Evolutionary conservation across 2,329 filamentous ascomycete species (phyloP).

Genomic region (Aspergillus sclerotialis): DNA sequence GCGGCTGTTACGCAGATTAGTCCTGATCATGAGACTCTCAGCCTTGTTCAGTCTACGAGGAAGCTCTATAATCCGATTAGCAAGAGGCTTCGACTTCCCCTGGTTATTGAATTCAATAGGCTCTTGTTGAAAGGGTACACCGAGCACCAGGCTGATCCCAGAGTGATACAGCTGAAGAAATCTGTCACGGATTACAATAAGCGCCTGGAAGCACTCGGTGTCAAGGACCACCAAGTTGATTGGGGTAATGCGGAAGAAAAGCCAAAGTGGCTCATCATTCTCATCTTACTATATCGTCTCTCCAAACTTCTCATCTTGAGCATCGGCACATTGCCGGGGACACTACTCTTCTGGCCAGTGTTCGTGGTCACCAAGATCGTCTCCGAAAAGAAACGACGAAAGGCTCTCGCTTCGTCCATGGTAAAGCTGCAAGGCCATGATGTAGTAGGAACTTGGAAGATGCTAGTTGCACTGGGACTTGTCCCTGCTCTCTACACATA

Average conservation of each 20-base stretch:
- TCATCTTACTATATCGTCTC: constrained; percentile 68
- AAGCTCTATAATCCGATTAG: constrained; percentile 87
- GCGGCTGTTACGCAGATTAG: constrained; percentile 81
- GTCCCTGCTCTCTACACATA: constrained; percentile 72
- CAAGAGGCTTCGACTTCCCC: constrained; percentile 84
- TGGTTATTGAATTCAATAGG: constrained; percentile 85
- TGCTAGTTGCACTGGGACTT: constrained; percentile 74
- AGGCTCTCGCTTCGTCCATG: constrained; percentile 71
- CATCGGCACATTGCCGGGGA: constrained; percentile 71
- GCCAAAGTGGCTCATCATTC: constrained; percentile 53
- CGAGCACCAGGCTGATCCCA: constrained; percentile 77
- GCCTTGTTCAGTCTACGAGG: constrained; percentile 83
- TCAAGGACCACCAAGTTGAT: constrained; percentile 86
- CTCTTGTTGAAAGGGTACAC: constrained; percentile 82
- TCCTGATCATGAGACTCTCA: constrained; percentile 87
- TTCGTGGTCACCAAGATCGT: constrained; percentile 77
- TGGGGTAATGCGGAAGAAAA: constrained; percentile 55
- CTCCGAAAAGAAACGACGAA: constrained; percentile 68
- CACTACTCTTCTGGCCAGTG: constrained; percentile 78
- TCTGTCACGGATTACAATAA: constrained; percentile 77
- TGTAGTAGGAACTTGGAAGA: constrained; percentile 85
- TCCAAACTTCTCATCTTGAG: constrained; percentile 67
- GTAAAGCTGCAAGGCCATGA: constrained; percentile 80
- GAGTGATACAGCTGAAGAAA: constrained; percentile 65
- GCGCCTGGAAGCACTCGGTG: constrained; percentile 71